Evolutionary conservation across 345 rosid genomes (phyloP).

Genomic region (Populus pruinosa): DNA sequence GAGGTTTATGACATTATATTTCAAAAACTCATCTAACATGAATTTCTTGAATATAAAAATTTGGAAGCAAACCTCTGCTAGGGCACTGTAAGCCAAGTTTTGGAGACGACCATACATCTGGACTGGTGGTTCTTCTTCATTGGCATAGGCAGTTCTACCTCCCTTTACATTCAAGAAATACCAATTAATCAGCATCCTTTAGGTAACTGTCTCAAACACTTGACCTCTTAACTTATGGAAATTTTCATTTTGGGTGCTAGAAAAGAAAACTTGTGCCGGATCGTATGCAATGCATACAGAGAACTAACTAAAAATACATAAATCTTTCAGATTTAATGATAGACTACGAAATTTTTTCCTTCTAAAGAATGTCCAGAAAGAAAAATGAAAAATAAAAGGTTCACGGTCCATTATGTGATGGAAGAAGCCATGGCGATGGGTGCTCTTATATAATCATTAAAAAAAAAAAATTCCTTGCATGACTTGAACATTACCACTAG

Average conservation of each 20-base stretch:
- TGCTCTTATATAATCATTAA: background rate
- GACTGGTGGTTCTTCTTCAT: slow-evolving; percentile 41
- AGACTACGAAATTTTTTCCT: background rate
- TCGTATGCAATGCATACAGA: background rate
- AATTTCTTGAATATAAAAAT: background rate
- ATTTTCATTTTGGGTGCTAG: background rate
- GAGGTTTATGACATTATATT: slow-evolving; percentile 2
- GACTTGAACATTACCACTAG: background rate
- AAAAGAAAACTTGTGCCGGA: background rate
- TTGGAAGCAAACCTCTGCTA: slow-evolving; percentile 54
- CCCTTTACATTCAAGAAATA: slow-evolving; percentile 25
- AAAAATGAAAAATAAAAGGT: too few species aligned
- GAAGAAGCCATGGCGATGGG: background rate
- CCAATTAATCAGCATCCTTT: slow-evolving; percentile 5
- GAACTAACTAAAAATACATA: background rate
- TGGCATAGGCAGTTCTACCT: slow-evolving; percentile 15
- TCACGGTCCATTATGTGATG: background rate
- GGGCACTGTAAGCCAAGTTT: slow-evolving; percentile 61
- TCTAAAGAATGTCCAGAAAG: background rate
- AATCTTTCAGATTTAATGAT: background rate
- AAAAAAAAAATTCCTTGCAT: background rate
- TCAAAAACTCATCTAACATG: background rate
- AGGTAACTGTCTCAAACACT: background rate
- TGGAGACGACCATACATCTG: slow-evolving; percentile 71
- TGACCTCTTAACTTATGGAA: background rate